Percentiles rank a stretch among this genome's conserved stretches.
Evolutionary conservation across 2,329 filamentous ascomycete species (phyloP).

Genomic region (Botryotinia narcissicola): DNA sequence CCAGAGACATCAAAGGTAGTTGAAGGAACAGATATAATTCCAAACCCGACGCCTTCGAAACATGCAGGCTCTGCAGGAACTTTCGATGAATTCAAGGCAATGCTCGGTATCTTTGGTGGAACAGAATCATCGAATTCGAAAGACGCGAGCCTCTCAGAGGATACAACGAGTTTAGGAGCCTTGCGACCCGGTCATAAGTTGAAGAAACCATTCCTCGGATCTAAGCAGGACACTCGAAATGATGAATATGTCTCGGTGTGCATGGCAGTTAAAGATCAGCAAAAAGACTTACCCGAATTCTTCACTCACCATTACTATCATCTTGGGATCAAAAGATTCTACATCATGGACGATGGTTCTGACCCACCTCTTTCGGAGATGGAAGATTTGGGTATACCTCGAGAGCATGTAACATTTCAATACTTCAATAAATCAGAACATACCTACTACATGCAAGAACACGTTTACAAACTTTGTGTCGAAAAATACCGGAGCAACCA

Average conservation of each 20-base stretch:
- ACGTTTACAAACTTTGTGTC: conserved; percentile 30
- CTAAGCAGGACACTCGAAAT: conserved; percentile 12
- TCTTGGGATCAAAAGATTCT: conserved; percentile 32
- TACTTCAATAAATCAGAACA: conserved; percentile 24
- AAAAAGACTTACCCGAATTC: conserved; percentile 32
- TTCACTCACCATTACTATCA: conserved; percentile 36
- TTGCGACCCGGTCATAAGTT: not conserved
- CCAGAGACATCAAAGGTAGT: not conserved
- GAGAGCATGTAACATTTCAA: conserved; percentile 27
- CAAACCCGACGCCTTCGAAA: not conserved
- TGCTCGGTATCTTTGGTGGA: conserved; percentile 6
- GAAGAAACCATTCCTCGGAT: conserved; percentile 16
- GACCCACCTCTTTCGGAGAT: conserved; percentile 27
- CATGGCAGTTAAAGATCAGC: conserved; percentile 32
- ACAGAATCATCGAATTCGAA: not conserved
- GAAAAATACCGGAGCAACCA: conserved; percentile 32
- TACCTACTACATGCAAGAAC: conserved; percentile 23
- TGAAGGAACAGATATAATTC: not conserved
- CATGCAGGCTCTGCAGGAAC: conserved; percentile 15
- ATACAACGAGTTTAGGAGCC: not conserved
- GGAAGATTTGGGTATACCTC: conserved; percentile 28
- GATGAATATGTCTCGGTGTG: conserved; percentile 34
- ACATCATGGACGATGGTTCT: conserved; percentile 37
- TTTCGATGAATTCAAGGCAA: conserved; percentile 21
- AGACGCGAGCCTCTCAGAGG: not conserved